Evolutionary conservation across 148 eudicot genomes (phyloP).

Genomic region (Silene uniflora): DNA sequence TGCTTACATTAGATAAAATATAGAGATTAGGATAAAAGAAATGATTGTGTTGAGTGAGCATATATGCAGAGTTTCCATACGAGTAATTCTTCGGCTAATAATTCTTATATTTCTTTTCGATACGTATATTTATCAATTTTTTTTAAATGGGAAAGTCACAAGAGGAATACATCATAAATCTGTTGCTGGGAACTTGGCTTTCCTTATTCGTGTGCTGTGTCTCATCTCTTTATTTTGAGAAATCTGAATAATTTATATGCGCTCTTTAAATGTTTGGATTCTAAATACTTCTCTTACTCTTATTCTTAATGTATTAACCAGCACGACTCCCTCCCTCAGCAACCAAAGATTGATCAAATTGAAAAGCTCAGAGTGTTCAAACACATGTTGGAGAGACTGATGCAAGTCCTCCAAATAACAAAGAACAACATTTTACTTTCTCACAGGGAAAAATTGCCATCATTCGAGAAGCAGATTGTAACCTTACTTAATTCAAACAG

Average conservation of each 20-base stretch:
- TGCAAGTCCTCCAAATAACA: constrained; percentile 47
- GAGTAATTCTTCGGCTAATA: too few species aligned
- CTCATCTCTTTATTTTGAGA: background rate
- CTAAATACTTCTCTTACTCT: constrained; percentile 14
- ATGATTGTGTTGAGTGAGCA: background rate
- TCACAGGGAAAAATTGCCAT: constrained; percentile 55
- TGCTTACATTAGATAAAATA: background rate
- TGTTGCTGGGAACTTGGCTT: background rate
- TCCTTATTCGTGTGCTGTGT: background rate
- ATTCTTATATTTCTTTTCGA: background rate
- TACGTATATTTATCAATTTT: background rate
- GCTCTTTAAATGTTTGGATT: background rate
- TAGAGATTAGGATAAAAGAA: background rate
- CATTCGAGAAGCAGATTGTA: constrained; percentile 75
- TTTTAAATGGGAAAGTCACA: background rate
- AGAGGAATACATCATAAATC: background rate
- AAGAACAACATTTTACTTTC: constrained; percentile 42
- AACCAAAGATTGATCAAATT: constrained; percentile 49
- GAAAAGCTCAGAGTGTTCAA: constrained; percentile 70
- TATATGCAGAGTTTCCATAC: too few species aligned
- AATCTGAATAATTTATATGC: background rate
- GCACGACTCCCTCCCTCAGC: constrained; percentile 77
- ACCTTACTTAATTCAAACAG: constrained; percentile 51
- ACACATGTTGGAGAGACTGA: constrained; percentile 62
- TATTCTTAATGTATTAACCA: constrained; percentile 30